phyloP scores from a whole-genome alignment of 108 stramenopile species.

The Cyclostephanos tholiformis region DNA sequence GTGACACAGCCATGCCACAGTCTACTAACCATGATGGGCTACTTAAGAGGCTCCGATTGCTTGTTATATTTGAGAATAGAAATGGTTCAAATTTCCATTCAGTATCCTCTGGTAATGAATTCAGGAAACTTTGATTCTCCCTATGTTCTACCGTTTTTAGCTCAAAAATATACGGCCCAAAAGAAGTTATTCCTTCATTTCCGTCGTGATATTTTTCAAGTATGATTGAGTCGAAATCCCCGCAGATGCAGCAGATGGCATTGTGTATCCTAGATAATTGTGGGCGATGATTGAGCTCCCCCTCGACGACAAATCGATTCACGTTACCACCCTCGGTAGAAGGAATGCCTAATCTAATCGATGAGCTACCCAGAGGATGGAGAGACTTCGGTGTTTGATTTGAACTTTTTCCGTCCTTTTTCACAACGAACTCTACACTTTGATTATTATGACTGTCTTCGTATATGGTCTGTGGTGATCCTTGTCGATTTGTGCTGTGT shows the following conservation, averaged over 20 bases:
- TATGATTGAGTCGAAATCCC: constrained; percentile 64
- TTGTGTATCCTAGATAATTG: constrained; percentile 76
- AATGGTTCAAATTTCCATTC: constrained; percentile 19
- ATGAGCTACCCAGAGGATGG: background rate
- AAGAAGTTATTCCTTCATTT: constrained; percentile 33
- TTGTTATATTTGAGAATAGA: constrained; percentile 1
- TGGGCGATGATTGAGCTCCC: constrained; percentile 67
- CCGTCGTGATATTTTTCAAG: constrained; percentile 31
- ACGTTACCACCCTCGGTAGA: constrained; percentile 20
- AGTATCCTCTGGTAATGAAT: constrained; percentile 16
- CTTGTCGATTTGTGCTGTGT: background rate
- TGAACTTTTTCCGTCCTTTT: constrained; percentile 5
- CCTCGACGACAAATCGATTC: constrained; percentile 62
- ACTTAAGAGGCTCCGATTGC: background rate
- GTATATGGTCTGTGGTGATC: background rate
- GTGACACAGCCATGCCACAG: constrained; percentile 15
- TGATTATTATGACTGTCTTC: constrained; percentile 3
- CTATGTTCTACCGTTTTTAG: background rate
- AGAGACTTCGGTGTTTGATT: constrained; percentile 22
- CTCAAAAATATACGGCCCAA: constrained; percentile 38
- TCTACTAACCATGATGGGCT: constrained; percentile 20
- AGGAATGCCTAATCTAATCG: constrained; percentile 17
- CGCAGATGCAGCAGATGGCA: constrained; percentile 73
- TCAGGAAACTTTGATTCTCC: background rate
- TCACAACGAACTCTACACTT: constrained; percentile 2